Evolutionary conservation across 192 early-diverging fungal species (phyloP).

Genomic region (Linnemannia elongata): DNA sequence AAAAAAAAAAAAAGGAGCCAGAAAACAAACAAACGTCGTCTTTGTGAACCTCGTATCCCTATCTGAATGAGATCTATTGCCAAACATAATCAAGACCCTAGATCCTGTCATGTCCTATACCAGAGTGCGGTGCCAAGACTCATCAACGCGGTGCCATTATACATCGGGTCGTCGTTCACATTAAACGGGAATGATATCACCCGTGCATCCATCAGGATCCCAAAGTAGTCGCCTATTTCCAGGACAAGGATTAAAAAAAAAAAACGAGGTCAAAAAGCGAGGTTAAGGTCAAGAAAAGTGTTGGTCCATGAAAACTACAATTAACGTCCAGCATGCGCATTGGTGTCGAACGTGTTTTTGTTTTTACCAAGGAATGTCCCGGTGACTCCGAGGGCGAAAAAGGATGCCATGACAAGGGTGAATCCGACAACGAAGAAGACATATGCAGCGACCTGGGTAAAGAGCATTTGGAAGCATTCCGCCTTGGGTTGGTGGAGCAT

Average conservation of each 20-base stretch:
- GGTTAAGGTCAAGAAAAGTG: no score
- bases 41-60: no score
- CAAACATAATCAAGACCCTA: no score
- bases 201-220: constrained; percentile 83
- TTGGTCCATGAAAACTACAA: no score
- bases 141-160: constrained; percentile 83
- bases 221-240: constrained; percentile 93
- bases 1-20: no score
- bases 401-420: constrained; percentile 80
- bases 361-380: constrained; percentile 83
- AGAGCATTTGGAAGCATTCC: constrained; percentile 58
- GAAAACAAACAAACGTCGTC: no score
- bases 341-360: no score
- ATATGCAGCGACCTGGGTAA: constrained; percentile 60
- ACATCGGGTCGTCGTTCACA: constrained; percentile 90
- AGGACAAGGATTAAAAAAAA: neutral
- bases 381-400: constrained; percentile 84
- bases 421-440: constrained; percentile 71
- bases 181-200: constrained; percentile 92
- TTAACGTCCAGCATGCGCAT: no score
- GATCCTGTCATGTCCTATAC: constrained; percentile 61
- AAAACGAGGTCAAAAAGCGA: neutral
- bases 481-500: constrained; percentile 73
- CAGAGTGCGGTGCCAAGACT: constrained; percentile 85
- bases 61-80: no score